Conservation (phyloP, 441 rosid genomes). For the Aleurites moluccanus region DNA sequence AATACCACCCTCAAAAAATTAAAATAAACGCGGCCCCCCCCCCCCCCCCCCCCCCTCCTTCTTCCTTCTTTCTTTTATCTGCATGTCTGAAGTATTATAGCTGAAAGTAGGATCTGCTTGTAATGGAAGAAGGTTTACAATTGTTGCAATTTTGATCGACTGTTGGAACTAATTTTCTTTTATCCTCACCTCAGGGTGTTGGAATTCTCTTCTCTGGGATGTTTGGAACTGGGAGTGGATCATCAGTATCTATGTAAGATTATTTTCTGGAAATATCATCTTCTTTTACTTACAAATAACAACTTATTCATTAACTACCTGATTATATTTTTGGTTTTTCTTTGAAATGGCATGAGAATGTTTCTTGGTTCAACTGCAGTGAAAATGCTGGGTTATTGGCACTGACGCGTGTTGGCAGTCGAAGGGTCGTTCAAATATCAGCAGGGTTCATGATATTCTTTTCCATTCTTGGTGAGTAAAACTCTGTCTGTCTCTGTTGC, state of each 20-base stretch:
- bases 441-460: slow-evolving; percentile 98
- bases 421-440: slow-evolving; percentile 93
- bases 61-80: no score
- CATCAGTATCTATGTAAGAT: slow-evolving; percentile 87
- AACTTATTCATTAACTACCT: background rate
- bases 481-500: slow-evolving; percentile 6
- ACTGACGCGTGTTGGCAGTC: slow-evolving; percentile 85
- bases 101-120: background rate
- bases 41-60: no score
- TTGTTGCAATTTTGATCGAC: slow-evolving; percentile 6
- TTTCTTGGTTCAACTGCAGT: slow-evolving; percentile 40
- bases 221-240: slow-evolving; percentile 93
- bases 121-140: background rate
- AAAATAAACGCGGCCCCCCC: no score
- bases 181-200: slow-evolving; percentile 61
- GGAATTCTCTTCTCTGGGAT: slow-evolving; percentile 85
- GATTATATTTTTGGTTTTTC: background rate
- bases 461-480: slow-evolving; percentile 72
- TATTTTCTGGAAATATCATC: background rate
- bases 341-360: slow-evolving; percentile 12
- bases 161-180: background rate
- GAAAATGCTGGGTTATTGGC: slow-evolving; percentile 95
- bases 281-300: slow-evolving; percentile 3
- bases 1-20: no score
- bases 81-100: background rate